Evolutionary conservation across 2,329 filamentous ascomycete species (phyloP).

Genomic region (Dissoconium aciculare): DNA sequence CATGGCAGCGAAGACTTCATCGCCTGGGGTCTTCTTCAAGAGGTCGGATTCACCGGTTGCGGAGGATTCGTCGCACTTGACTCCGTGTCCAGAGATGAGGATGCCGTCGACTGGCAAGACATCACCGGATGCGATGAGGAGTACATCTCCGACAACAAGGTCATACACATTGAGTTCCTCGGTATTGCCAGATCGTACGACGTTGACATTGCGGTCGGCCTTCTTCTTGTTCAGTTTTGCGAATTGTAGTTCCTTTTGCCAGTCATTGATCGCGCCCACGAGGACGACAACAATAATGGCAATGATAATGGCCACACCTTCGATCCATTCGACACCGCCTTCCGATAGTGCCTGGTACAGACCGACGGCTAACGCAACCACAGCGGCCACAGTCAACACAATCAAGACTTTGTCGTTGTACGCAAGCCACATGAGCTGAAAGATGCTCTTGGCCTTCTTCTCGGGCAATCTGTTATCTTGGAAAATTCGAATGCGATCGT

Average conservation of each 20-base stretch:
- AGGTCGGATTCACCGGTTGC: conserved; percentile 63
- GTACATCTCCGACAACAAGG: conserved; percentile 57
- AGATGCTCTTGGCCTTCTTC: conserved; percentile 53
- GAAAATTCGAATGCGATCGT: conserved; percentile 55
- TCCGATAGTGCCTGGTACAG: conserved; percentile 48
- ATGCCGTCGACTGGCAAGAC: conserved; percentile 59
- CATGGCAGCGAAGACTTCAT: conserved; percentile 51
- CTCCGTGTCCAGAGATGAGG: conserved; percentile 51
- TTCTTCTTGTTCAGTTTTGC: conserved; percentile 70
- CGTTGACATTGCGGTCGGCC: conserved; percentile 58
- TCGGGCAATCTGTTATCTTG: conserved; percentile 55
- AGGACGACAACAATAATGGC: conserved; percentile 63
- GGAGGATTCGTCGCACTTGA: conserved; percentile 60
- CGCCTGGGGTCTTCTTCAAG: conserved; percentile 49
- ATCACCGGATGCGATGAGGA: conserved; percentile 59
- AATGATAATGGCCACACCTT: conserved; percentile 64
- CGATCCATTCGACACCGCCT: conserved; percentile 61
- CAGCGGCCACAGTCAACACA: conserved; percentile 52
- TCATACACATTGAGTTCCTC: conserved; percentile 56
- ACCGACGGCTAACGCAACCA: conserved; percentile 59
- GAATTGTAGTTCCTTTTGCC: conserved; percentile 69
- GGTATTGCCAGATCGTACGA: conserved; percentile 58
- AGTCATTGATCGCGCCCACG: conserved; percentile 66
- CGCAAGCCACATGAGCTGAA: conserved; percentile 62
- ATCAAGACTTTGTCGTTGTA: conserved; percentile 73